Evolutionary conservation across 2,329 filamentous ascomycete species (phyloP).

Genomic region (Penicillium oxalicum): DNA sequence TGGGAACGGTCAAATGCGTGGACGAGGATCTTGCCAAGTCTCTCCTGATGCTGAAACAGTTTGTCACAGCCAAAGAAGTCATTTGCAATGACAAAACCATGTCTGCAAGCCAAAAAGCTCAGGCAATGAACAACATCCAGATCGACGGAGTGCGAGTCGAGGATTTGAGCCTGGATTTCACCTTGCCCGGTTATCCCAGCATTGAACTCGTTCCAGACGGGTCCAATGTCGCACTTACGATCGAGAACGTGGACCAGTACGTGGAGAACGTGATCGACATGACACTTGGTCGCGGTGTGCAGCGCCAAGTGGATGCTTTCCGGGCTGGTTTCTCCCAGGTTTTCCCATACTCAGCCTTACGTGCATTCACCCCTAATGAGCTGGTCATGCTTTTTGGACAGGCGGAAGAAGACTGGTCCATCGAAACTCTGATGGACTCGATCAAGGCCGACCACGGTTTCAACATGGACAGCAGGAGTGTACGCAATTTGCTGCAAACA

Average conservation of each 20-base stretch:
- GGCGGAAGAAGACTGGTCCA: slow-evolving; percentile 91
- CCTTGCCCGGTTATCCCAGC: slow-evolving; percentile 78
- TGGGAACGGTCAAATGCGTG: slow-evolving; percentile 83
- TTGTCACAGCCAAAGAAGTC: slow-evolving; percentile 72
- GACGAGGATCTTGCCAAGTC: slow-evolving; percentile 82
- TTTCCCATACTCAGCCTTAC: slow-evolving; percentile 87
- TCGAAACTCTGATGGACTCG: slow-evolving; percentile 95
- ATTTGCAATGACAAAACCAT: slow-evolving; percentile 67
- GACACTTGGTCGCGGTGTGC: slow-evolving; percentile 83
- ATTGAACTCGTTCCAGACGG: slow-evolving; percentile 79
- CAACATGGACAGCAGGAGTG: slow-evolving; percentile 96
- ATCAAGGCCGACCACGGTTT: slow-evolving; percentile 98
- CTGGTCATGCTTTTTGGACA: slow-evolving; percentile 90
- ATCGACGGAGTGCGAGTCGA: slow-evolving; percentile 75
- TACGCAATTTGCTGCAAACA: slow-evolving; percentile 83
- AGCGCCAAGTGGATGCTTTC: slow-evolving; percentile 85
- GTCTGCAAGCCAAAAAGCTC: slow-evolving; percentile 63
- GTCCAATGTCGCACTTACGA: slow-evolving; percentile 67
- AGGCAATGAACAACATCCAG: slow-evolving; percentile 61
- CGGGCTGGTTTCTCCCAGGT: slow-evolving; percentile 86
- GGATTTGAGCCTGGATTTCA: slow-evolving; percentile 89
- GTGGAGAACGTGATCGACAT: slow-evolving; percentile 85
- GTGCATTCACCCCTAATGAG: slow-evolving; percentile 91
- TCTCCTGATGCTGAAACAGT: slow-evolving; percentile 79
- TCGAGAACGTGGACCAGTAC: slow-evolving; percentile 86